Evolutionary conservation across 495 filamentous ascomycete species (phyloP), one percentile per base, ranked within the genome.

Genomic region (Aspergillus panamensis): DNA sequence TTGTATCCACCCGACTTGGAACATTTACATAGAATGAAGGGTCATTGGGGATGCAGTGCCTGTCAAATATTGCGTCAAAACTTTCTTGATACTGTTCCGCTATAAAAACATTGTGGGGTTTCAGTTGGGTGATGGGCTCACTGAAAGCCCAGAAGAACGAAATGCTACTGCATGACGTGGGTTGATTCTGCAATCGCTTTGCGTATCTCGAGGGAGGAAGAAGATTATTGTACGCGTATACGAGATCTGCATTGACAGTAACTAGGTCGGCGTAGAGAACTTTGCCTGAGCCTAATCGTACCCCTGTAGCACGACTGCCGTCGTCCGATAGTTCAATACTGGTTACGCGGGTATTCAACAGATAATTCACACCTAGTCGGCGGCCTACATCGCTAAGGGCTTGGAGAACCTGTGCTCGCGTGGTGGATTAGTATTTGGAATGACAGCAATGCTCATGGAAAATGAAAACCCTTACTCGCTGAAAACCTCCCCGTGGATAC

Each of bases 1-100:
- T 77, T 0, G 82, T 73, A 62, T 90, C 87, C 21, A 88, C 76
- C 16, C 84, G 76, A 30, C 76, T 82, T 0, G 86, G 87, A 3
- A 89, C 85, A 64, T 89, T 88, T 69, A 89, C 78, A 70, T 89
- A 90, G 75, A 90, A 90, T 29, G 80, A 84, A 1, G 85, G 86
- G 33, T 88, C 77, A 2, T 72, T 52, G 3, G 87, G 87, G 10
- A 90, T 77, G 6, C 75, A 66, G 58, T 88, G 83, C 10, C 78
- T 58, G 53, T 87, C 80, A 74, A 90, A 89, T 39, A 89, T 90
- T 47, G 77, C 74, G 69, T 89, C 85, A 65, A 90, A 90, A 17
- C 78, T 83, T 59, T 84, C 83, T 37, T 75, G 74, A 69, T 89
- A 90, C 57, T 84, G 75, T 53, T 87, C 81, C 6, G 86, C 85